Evolutionary conservation across 2,329 filamentous ascomycete genomes (phyloP).

Genomic region (Cercospora brassicicola): DNA sequence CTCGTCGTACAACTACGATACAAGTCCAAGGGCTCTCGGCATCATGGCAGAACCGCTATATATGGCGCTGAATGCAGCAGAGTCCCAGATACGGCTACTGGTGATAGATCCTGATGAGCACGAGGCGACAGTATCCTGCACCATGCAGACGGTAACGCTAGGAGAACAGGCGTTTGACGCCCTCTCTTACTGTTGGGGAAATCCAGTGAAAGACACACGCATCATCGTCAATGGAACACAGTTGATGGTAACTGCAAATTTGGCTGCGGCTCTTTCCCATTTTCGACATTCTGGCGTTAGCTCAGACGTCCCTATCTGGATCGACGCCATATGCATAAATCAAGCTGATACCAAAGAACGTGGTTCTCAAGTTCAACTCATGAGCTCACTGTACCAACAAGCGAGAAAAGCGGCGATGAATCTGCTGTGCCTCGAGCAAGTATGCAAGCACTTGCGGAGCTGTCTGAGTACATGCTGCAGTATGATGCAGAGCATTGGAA

Average conservation of each 20-base stretch:
- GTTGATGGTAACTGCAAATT: not conserved
- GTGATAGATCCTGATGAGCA: not conserved
- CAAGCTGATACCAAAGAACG: not conserved
- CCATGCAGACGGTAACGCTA: not conserved
- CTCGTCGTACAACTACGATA: not conserved
- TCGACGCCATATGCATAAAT: not conserved
- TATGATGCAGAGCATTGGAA: too few species aligned
- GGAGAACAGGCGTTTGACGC: not conserved
- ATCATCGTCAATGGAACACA: not conserved
- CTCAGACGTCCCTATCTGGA: not conserved
- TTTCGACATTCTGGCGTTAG: not conserved
- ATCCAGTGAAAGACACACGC: not conserved
- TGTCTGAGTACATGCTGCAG: too few species aligned
- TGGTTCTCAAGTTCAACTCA: not conserved
- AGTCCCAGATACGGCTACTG: not conserved
- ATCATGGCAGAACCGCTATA: not conserved
- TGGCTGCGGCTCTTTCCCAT: not conserved
- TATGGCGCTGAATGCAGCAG: not conserved
- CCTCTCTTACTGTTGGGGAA: conserved; percentile 10
- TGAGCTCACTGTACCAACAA: not conserved
- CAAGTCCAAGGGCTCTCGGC: not conserved
- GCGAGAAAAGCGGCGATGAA: not conserved
- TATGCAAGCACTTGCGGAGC: not conserved
- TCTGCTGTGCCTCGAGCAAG: not conserved
- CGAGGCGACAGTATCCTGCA: not conserved